phyloP scores from a whole-genome alignment of 2,329 filamentous ascomycete genomes.

The Diaporthe vexans region DNA sequence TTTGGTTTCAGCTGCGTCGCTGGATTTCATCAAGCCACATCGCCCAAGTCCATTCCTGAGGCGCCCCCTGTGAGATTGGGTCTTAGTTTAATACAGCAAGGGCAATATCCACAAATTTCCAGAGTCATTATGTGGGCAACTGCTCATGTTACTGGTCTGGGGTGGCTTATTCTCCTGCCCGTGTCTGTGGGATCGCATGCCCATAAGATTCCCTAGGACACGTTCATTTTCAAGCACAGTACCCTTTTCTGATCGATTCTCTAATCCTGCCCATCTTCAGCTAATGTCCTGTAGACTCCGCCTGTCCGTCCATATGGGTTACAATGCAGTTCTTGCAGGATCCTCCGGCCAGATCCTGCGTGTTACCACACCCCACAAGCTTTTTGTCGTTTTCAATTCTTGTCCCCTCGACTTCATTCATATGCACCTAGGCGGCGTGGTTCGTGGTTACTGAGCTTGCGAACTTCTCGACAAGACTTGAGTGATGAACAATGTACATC shows the following conservation, averaged over 20 bases:
- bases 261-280: neutral
- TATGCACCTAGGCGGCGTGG: neutral
- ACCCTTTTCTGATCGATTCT: neutral
- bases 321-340: neutral
- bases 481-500: neutral
- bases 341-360: neutral
- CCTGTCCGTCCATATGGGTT: neutral
- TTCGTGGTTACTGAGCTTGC: neutral
- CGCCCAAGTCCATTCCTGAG: constrained; percentile 11
- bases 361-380: neutral
- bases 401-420: neutral
- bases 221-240: neutral
- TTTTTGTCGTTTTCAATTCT: neutral
- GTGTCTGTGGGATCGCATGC: neutral
- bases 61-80: neutral
- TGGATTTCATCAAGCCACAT: neutral
- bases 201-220: neutral
- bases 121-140: constrained; percentile 4
- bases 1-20: constrained; percentile 25
- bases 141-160: neutral
- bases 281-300: neutral
- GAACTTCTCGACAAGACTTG: neutral
- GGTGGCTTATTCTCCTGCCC: neutral
- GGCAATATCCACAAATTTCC: constrained; percentile 1
- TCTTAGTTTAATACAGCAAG: neutral